Evolutionary conservation across 495 filamentous ascomycete species (phyloP).

Genomic region (Penicillium turbatum): DNA sequence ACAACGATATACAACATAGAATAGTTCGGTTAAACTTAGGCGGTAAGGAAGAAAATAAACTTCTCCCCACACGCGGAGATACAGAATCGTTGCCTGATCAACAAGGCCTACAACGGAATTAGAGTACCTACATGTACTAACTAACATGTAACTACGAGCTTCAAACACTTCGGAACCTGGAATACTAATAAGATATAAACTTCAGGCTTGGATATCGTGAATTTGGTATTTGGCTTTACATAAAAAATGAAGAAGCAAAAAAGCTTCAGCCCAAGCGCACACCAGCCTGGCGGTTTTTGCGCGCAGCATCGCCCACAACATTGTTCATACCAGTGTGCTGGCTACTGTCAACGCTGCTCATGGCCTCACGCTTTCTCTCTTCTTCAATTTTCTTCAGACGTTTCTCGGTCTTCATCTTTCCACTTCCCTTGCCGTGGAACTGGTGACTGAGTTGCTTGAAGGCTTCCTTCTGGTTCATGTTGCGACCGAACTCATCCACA

Average conservation of each 20-base stretch:
- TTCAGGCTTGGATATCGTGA: neutral
- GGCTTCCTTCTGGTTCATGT: slow-evolving; percentile 88
- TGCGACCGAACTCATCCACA: slow-evolving; percentile 77
- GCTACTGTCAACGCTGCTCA: slow-evolving; percentile 76
- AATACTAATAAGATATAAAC: neutral
- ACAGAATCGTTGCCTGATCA: neutral
- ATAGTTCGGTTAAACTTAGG: neutral
- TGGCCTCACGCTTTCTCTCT: slow-evolving; percentile 79
- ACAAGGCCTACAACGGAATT: neutral
- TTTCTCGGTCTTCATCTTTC: slow-evolving; percentile 98
- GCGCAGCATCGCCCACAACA: slow-evolving; percentile 65
- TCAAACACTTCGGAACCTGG: neutral
- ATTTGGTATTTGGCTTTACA: slow-evolving; percentile 12
- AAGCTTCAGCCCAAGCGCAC: slow-evolving; percentile 66
- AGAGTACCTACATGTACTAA: no score
- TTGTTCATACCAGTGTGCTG: slow-evolving; percentile 78
- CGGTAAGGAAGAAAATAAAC: neutral
- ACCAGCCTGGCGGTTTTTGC: slow-evolving; percentile 84
- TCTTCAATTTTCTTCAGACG: slow-evolving; percentile 93
- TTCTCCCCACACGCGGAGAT: neutral
- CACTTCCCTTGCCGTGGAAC: slow-evolving; percentile 96
- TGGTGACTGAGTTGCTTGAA: slow-evolving; percentile 94
- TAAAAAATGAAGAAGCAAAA: neutral
- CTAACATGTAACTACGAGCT: no score
- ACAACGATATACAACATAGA: no score